Base-by-base conservation (phyloP, 306 rosid genomes). In the Prunus padus region DNA sequence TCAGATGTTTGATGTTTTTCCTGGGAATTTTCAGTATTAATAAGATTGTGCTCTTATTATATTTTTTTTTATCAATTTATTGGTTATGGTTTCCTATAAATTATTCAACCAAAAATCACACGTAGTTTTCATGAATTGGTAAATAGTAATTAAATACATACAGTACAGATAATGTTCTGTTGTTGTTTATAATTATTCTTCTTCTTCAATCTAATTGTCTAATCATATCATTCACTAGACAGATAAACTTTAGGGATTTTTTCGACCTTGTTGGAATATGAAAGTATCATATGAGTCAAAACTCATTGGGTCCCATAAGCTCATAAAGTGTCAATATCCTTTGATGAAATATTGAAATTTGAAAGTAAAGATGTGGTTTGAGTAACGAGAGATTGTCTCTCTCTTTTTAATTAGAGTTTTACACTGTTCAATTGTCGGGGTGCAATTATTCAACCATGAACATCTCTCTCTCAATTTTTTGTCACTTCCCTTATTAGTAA, bases 201-300 rank as follows among this genome's bases (percentile, higher is more conserved):
- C 45, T 50, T 52, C 51, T 75, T 75, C 63, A 30, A 22, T n/a
- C 42, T n/a, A 62, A 80, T 69, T 19, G 22, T 9, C 42, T 20
- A 69, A 80, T 69, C 26, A 62, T 75, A 33, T 57, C n/a, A 15
- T 51, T 72, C 76, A 72, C 51, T 16, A 23, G 70, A 73, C 71
- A 69, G 20, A 59, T 55, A 52, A 54, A 26, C 11, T 25, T 19
- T 12, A 30, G 44, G 76, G 14, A 25, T 12, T 73, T 23, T 28
- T 23, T 10, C 16, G 40, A 69, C 42, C n/a, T 64, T 46, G 15
- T 12, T 4, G 44, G 59, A 73, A 46, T 33, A 31, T 33, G 72
- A 47, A 64, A 45, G 18, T 25, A 26, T 55, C 22, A 72, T 64
- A 72, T 64, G 76, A 73, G 79, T 84, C 84, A 80, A 80, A 84